These are phyloP conservation scores for Fomitopsis palustris DNA, from an alignment of 1,284 basidiomycete species.

Conservation along the genomic window DNA sequence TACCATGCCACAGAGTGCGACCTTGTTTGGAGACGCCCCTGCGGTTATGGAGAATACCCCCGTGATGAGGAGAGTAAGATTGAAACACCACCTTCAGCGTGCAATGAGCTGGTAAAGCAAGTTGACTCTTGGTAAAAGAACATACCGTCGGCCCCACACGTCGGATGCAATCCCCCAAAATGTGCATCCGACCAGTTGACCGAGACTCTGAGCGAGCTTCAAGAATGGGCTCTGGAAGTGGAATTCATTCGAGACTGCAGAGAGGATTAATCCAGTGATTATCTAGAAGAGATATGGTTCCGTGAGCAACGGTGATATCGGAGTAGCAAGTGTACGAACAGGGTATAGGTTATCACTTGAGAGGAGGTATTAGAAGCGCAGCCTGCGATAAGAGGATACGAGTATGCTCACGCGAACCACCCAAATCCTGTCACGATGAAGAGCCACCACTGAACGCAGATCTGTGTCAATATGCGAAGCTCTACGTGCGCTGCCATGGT, in stretches of 20 bases:
- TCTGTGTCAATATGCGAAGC: not conserved
- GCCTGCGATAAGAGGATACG: slow-evolving; percentile 6
- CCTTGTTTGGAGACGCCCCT: slow-evolving; percentile 52
- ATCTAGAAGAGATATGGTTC: slow-evolving; percentile 7
- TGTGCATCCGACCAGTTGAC: slow-evolving; percentile 62
- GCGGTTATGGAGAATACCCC: slow-evolving; percentile 64
- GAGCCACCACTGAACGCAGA: slow-evolving; percentile 38
- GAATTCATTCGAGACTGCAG: slow-evolving; percentile 54
- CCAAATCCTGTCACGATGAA: slow-evolving; percentile 63
- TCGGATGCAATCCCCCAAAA: slow-evolving; percentile 61
- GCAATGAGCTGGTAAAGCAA: not conserved
- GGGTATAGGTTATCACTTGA: slow-evolving; percentile 1
- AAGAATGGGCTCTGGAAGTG: slow-evolving; percentile 48
- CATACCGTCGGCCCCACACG: slow-evolving; percentile 52
- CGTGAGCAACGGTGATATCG: not conserved
- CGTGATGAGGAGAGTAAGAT: slow-evolving; percentile 68
- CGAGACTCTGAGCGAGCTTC: slow-evolving; percentile 53
- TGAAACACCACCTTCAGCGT: slow-evolving; percentile 52
- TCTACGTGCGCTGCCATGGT: not conserved
- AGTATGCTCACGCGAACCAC: slow-evolving; percentile 56
- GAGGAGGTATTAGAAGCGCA: not conserved
- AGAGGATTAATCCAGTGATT: slow-evolving; percentile 48
- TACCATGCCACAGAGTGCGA: slow-evolving; percentile 49
- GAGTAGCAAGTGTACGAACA: not conserved
- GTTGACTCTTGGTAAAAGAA: too few relatives aligned